phyloP scores from a whole-genome alignment of 2,329 filamentous ascomycete genomes.

The Davidsoniella neocaledoniae region DNA sequence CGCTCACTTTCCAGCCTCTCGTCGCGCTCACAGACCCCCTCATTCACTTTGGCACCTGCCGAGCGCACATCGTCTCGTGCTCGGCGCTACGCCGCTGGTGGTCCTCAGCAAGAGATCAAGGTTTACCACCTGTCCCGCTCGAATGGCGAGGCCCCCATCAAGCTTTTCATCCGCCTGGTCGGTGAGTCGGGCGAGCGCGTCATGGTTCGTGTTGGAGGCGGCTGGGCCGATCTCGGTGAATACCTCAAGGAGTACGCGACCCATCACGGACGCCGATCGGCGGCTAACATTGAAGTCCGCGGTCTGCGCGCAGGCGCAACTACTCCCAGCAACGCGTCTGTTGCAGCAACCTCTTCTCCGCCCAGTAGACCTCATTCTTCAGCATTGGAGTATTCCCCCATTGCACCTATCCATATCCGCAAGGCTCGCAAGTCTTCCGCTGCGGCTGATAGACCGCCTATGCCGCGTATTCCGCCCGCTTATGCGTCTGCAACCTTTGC shows the following conservation, averaged over 20 bases:
- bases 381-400: conserved; percentile 18
- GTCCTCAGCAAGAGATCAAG: conserved; percentile 55
- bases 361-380: conserved; percentile 24
- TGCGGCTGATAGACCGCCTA: conserved; percentile 9
- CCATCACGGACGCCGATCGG: conserved; percentile 66
- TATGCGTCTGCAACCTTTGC: conserved; percentile 25
- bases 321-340: neutral
- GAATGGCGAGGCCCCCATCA: conserved; percentile 74
- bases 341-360: conserved; percentile 22
- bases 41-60: conserved; percentile 52
- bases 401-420: conserved; percentile 35
- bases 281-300: conserved; percentile 37
- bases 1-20: conserved; percentile 36
- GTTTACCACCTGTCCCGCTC: conserved; percentile 80
- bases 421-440: conserved; percentile 34
- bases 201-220: conserved; percentile 94
- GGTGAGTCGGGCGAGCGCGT: conserved; percentile 81
- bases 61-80: conserved; percentile 30
- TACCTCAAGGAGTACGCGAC: conserved; percentile 86
- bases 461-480: conserved; percentile 19
- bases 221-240: conserved; percentile 94
- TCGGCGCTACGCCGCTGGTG: conserved; percentile 16
- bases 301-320: conserved; percentile 1
- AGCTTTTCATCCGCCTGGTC: conserved; percentile 83
- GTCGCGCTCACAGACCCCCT: conserved; percentile 44